Evolutionary conservation across 2,329 filamentous ascomycete species (phyloP).

Genomic region (Leptodontidium sp.): DNA sequence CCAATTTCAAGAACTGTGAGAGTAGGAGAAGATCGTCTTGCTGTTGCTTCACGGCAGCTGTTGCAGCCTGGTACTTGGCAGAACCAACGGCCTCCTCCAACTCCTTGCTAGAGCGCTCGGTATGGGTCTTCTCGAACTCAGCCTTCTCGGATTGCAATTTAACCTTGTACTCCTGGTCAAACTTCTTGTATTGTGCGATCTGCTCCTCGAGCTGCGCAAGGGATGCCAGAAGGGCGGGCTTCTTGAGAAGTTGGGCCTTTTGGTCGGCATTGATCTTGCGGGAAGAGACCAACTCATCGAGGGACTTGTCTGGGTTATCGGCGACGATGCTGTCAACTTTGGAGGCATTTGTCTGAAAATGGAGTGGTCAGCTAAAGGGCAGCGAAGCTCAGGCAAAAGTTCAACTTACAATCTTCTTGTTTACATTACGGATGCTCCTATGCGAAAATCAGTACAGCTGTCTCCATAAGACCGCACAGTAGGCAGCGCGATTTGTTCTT

Average conservation of each 20-base stretch:
- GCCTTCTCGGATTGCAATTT: constrained; percentile 65
- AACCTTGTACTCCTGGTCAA: constrained; percentile 75
- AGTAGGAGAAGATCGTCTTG: constrained; percentile 73
- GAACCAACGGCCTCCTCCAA: constrained; percentile 58
- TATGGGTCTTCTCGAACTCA: constrained; percentile 65
- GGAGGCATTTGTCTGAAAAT: constrained; percentile 68
- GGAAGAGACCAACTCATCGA: constrained; percentile 75
- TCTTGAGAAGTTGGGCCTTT: constrained; percentile 79
- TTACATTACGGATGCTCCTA: constrained; percentile 89
- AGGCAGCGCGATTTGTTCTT: not conserved
- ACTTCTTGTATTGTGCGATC: constrained; percentile 75
- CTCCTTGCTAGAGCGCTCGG: constrained; percentile 56
- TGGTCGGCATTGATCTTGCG: constrained; percentile 85
- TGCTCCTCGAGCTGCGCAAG: constrained; percentile 77
- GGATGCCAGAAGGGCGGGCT: constrained; percentile 74
- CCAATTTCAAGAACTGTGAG: constrained; percentile 82
- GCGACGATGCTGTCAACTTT: constrained; percentile 76
- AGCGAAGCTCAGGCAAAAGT: not conserved
- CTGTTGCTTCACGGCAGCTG: constrained; percentile 63
- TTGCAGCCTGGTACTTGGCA: constrained; percentile 58
- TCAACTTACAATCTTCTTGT: constrained; percentile 87
- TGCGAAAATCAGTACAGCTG: constrained; percentile 28
- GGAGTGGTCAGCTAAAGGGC: constrained; percentile 31
- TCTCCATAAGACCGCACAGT: not conserved
- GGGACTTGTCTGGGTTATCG: constrained; percentile 73